phyloP scores from a whole-genome alignment of 495 filamentous ascomycete genomes.

The Penicillium waksmanii region DNA sequence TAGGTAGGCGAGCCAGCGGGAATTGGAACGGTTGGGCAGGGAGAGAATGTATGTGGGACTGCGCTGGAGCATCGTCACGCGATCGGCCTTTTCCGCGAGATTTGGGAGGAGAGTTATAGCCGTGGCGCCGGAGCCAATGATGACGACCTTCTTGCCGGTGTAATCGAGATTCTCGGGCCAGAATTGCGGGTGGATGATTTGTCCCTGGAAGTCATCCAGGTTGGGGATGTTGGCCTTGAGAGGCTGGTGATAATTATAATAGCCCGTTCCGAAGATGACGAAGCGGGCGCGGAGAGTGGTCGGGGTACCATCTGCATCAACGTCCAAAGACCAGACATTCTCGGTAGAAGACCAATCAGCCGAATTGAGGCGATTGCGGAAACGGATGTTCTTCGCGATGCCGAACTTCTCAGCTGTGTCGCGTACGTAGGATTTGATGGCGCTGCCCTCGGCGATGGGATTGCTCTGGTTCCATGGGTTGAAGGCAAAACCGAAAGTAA shows the following conservation, averaged over 20 bases:
- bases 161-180: conserved; percentile 57
- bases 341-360: conserved; percentile 64
- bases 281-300: conserved; percentile 56
- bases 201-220: conserved; percentile 44
- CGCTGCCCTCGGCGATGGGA: conserved; percentile 62
- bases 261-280: conserved; percentile 64
- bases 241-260: conserved; percentile 67
- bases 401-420: conserved; percentile 60
- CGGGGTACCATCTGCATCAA: conserved; percentile 52
- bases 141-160: conserved; percentile 54
- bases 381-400: conserved; percentile 65
- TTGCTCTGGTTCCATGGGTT: conserved; percentile 62
- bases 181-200: conserved; percentile 55
- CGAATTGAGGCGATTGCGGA: conserved; percentile 56
- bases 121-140: conserved; percentile 61
- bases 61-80: conserved; percentile 60
- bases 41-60: conserved; percentile 64
- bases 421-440: conserved; percentile 66
- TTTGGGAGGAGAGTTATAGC: conserved; percentile 58
- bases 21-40: conserved; percentile 43
- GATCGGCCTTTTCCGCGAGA: conserved; percentile 46
- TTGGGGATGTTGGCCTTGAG: conserved; percentile 51
- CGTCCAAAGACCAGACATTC: conserved; percentile 63
- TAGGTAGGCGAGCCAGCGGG: conserved; percentile 41
- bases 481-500: conserved; percentile 71